Conservation (phyloP, 2,329 filamentous ascomycete species). For the Aspergillus fructus region DNA sequence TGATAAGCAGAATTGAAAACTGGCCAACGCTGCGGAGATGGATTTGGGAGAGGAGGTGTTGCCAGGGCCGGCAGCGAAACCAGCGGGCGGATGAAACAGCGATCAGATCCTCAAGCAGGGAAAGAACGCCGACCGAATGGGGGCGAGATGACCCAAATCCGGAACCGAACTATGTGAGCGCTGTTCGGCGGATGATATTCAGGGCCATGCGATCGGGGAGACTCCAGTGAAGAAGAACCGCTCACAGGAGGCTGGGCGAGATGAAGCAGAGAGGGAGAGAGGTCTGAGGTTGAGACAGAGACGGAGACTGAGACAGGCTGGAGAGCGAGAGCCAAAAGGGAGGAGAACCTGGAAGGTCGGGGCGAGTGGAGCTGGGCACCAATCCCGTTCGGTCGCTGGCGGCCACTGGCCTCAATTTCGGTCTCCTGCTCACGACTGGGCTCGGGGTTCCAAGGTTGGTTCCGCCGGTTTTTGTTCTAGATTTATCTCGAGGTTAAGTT, state of each 20-base stretch:
- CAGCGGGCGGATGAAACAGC: conserved; percentile 12
- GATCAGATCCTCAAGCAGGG: conserved; percentile 4
- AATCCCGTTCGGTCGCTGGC: conserved; percentile 14
- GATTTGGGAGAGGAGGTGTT: background rate
- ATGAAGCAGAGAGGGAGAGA: background rate
- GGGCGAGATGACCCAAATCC: conserved; percentile 7
- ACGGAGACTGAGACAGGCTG: background rate
- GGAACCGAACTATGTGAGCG: conserved; percentile 7
- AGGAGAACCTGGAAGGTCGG: conserved; percentile 1
- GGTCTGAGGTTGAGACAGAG: conserved; percentile 3
- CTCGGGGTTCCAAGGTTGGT: background rate
- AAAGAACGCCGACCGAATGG: conserved; percentile 7
- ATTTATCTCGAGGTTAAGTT: background rate
- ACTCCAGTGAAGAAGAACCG: conserved; percentile 1
- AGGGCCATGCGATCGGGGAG: conserved; percentile 17
- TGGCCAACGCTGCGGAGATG: background rate
- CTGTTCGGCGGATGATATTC: conserved; percentile 7
- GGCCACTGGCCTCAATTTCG: conserved; percentile 4
- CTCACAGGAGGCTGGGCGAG: background rate
- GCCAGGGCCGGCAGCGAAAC: background rate
- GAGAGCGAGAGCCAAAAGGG: conserved; percentile 9
- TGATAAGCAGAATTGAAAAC: background rate
- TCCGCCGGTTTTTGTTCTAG: background rate
- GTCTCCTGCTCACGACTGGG: background rate
- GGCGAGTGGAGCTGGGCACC: conserved; percentile 11